Base-by-base conservation (phyloP, 352 stramenopile genomes). In the Phytophthora pistaciae region DNA sequence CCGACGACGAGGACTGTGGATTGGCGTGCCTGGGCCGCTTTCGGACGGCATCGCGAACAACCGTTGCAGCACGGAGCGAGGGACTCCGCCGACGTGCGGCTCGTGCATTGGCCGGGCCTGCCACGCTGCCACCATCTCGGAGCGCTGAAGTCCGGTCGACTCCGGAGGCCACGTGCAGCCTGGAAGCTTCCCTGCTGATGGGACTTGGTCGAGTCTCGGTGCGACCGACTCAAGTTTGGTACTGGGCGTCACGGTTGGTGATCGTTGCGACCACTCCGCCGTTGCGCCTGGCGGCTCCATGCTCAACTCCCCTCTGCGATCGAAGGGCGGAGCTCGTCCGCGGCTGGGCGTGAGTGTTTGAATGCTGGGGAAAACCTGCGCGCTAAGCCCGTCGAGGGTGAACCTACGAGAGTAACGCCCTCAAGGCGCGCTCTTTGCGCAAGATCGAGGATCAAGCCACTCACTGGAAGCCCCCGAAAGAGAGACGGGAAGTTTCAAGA, bases 251-350 rank as follows among this genome's bases (percentile, higher is more conserved):
- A 58, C 7, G 11, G 42, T 54, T 29, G 58, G 50, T 14, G 66
- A 65, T 48, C 44, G 36, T 16, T 66, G 23, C 38, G 56, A n/a
- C 68, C 68, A 77, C 56, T 69, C 25, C 63, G 56, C 67, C 50
- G 57, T 70, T 75, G 66, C 61, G 31, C 10, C 46, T 16, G 54
- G 59, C 21, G 49, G 42, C 60, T 77, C 66, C 74, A 80, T 80
- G 52, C 31, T 75, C 53, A 62, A 66, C 56, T 75, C 61, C 69
- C 57, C 20, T 78, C 70, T 80, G 74, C 70, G 65, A 80, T 75
- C 73, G 68, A 80, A 70, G 69, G 72, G 68, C 29, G 61, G 60
- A 50, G 60, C 52, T 68, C 25, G 64, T 79, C 46, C 52, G 59
- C 42, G 40, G 36, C 20, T 69, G 38, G 21, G 56, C 38, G 73